phyloP scores from a whole-genome alignment of 2,329 filamentous ascomycete genomes.

The Stagonosporopsis tanaceti region DNA sequence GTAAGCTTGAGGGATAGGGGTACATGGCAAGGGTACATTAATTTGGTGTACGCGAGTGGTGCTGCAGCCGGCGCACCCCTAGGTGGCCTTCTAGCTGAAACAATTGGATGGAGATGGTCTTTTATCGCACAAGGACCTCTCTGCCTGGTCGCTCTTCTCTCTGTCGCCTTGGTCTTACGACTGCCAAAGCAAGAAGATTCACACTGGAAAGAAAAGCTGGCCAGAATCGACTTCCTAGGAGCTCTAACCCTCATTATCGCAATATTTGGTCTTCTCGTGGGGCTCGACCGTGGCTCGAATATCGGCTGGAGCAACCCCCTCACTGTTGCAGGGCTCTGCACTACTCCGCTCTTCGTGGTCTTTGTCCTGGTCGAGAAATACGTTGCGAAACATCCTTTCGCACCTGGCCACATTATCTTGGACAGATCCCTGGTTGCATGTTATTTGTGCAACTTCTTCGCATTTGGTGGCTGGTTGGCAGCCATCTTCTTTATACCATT shows the following conservation, averaged over 20 bases:
- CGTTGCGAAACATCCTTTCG: constrained; percentile 75
- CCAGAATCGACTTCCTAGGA: constrained; percentile 76
- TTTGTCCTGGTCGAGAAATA: constrained; percentile 75
- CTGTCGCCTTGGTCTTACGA: constrained; percentile 69
- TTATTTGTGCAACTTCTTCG: constrained; percentile 77
- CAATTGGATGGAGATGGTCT: constrained; percentile 78
- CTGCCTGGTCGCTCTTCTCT: constrained; percentile 69
- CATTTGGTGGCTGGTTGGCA: constrained; percentile 67
- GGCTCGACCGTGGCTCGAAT: constrained; percentile 77
- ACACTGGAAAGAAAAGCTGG: constrained; percentile 71
- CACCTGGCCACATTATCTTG: constrained; percentile 76
- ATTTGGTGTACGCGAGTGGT: constrained; percentile 75
- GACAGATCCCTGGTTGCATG: constrained; percentile 70
- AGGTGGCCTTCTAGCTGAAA: constrained; percentile 75
- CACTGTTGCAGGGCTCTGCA: constrained; percentile 65
- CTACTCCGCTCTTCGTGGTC: constrained; percentile 67
- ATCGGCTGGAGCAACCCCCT: constrained; percentile 69
- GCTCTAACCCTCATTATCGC: constrained; percentile 71
- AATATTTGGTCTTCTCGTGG: constrained; percentile 71
- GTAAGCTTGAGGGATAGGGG: constrained; percentile 74
- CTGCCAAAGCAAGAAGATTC: constrained; percentile 65
- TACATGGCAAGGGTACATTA: constrained; percentile 77
- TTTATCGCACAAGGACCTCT: constrained; percentile 76
- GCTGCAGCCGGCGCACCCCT: constrained; percentile 73
- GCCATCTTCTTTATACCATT: constrained; percentile 77